phyloP scores from a whole-genome alignment of 2,329 filamentous ascomycete genomes.

The Fusarium sp. region DNA sequence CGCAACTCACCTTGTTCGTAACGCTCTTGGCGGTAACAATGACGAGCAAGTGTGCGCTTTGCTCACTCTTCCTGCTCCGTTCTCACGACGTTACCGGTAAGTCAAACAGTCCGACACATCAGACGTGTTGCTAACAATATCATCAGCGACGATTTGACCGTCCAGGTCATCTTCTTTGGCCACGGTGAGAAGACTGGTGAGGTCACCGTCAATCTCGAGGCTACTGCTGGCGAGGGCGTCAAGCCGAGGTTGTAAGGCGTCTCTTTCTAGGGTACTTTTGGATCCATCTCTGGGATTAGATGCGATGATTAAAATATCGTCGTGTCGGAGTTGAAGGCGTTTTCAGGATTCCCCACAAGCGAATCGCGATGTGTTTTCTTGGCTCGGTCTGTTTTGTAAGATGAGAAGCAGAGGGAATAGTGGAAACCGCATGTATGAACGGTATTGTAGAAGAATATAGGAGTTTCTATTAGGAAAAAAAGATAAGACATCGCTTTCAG shows the following conservation, averaged over 20 bases:
- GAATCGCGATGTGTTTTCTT: conserved; percentile 14
- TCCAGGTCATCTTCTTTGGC: conserved; percentile 99
- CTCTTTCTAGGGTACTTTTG: not conserved
- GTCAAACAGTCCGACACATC: conserved; percentile 16
- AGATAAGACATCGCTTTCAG: not conserved
- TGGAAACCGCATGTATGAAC: conserved; percentile 1
- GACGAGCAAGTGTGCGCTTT: conserved; percentile 93
- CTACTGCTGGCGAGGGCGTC: conserved; percentile 70
- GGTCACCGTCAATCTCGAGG: conserved; percentile 87
- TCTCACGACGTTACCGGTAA: conserved; percentile 89
- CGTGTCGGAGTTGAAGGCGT: conserved; percentile 42
- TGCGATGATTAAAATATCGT: conserved; percentile 1
- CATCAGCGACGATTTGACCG: conserved; percentile 88
- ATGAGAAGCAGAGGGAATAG: conserved; percentile 13
- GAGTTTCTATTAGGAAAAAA: conserved; percentile 1
- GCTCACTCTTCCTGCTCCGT: conserved; percentile 90
- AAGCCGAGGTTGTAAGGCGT: conserved; percentile 56
- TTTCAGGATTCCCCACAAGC: conserved; percentile 29
- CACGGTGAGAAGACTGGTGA: conserved; percentile 81
- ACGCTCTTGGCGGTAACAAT: conserved; percentile 93
- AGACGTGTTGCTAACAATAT: conserved; percentile 42
- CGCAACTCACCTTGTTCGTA: conserved; percentile 93
- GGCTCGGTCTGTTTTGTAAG: conserved; percentile 18
- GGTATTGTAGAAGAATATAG: not conserved
- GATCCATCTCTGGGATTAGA: not conserved